Evolutionary conservation across 2,329 filamentous ascomycete genomes (phyloP).

Genomic region (Nothopassalora personata): DNA sequence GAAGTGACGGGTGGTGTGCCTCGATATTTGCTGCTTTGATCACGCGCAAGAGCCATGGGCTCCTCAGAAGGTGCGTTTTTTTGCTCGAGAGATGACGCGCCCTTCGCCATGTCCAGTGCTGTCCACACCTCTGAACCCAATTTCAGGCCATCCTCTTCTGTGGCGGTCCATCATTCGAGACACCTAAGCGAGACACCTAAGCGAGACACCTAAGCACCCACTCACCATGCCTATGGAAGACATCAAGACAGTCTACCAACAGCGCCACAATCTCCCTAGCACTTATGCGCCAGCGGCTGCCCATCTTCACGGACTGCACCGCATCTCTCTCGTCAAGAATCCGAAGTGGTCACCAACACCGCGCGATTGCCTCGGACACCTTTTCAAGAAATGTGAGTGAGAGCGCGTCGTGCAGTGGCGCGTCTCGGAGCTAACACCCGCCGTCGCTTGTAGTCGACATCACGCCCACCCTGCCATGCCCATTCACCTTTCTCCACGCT

Average conservation of each 20-base stretch:
- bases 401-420: neutral
- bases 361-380: constrained; percentile 19
- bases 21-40: neutral
- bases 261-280: constrained; percentile 17
- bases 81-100: neutral
- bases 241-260: constrained; percentile 19
- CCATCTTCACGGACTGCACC: constrained; percentile 19
- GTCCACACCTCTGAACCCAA: neutral
- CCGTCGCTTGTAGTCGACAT: constrained; percentile 11
- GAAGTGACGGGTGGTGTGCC: neutral
- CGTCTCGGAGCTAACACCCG: neutral
- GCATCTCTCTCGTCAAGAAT: constrained; percentile 26
- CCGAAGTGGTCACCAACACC: constrained; percentile 19
- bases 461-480: constrained; percentile 17
- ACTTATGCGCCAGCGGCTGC: constrained; percentile 16
- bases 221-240: constrained; percentile 14
- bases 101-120: neutral
- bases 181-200: neutral
- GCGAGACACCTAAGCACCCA: neutral
- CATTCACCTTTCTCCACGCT: constrained; percentile 18
- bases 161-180: neutral
- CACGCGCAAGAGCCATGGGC: neutral
- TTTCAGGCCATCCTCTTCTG: neutral
- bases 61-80: neutral
- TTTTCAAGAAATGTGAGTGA: constrained; percentile 23